Conservation (phyloP, 176 grass and related monocot genomes). For the Paspalum notatum region DNA sequence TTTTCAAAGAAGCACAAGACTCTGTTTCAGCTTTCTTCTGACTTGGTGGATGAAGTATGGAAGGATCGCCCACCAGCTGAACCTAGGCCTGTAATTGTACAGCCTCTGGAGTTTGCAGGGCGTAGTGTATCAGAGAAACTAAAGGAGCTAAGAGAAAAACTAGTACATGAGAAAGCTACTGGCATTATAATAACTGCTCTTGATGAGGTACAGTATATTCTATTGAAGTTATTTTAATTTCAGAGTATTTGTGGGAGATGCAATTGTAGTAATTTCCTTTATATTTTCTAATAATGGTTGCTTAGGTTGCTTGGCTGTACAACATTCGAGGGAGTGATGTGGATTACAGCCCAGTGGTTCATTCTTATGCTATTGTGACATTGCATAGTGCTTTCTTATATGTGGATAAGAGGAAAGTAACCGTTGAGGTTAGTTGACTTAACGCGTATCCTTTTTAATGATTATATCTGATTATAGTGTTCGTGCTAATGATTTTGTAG, state of each 20-base stretch:
- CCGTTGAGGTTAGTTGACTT: slow-evolving; percentile 56
- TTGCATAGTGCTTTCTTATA: slow-evolving; percentile 83
- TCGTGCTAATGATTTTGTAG: background rate
- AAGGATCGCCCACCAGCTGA: slow-evolving; percentile 65
- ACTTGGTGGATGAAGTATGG: slow-evolving; percentile 92
- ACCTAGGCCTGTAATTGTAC: slow-evolving; percentile 60
- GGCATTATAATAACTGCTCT: slow-evolving; percentile 81
- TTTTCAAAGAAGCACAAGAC: slow-evolving; percentile 73
- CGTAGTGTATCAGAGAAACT: slow-evolving; percentile 67
- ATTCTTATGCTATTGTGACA: slow-evolving; percentile 96
- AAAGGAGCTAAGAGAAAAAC: slow-evolving; percentile 74
- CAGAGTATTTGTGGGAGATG: background rate
- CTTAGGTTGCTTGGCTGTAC: slow-evolving; percentile 95
- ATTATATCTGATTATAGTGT: background rate
- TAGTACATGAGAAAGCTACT: slow-evolving; percentile 58
- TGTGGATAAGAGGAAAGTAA: slow-evolving; percentile 89
- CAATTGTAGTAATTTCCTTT: slow-evolving; percentile 27
- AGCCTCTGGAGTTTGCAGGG: slow-evolving; percentile 84
- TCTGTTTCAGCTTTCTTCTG: slow-evolving; percentile 80
- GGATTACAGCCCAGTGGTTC: slow-evolving; percentile 86
- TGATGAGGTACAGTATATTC: slow-evolving; percentile 78
- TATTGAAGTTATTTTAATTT: slow-evolving; percentile 31
- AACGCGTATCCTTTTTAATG: slow-evolving; percentile 6
- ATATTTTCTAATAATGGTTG: slow-evolving; percentile 25
- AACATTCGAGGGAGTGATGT: slow-evolving; percentile 94